Conservation (phyloP, 331 rosid genomes). For the Dryas integrifolia region DNA sequence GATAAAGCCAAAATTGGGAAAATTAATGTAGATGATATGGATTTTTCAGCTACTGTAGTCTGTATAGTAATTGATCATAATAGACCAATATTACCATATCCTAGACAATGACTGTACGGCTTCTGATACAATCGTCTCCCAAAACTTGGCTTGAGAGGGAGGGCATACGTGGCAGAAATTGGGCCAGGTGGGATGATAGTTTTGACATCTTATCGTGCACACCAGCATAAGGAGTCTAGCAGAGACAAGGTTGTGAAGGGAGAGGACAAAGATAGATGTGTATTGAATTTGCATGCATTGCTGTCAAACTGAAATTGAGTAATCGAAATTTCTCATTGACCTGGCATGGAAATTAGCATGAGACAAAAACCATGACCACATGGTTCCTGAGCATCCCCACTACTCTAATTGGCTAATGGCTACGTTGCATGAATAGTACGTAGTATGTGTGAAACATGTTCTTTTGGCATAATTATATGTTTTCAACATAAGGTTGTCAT, state of each 20-base stretch:
- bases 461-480: neutral
- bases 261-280: conserved; percentile 34
- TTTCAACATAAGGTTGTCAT: conserved; percentile 21
- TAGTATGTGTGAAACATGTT: neutral
- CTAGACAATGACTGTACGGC: conserved; percentile 5
- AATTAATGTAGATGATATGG: neutral
- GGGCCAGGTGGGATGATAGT: conserved; percentile 3
- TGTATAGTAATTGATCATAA: neutral
- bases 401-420: neutral
- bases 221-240: neutral
- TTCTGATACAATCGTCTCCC: neutral
- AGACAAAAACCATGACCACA: conserved; percentile 17
- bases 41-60: neutral
- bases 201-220: conserved; percentile 8
- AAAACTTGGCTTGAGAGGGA: neutral
- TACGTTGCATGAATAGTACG: neutral
- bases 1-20: conserved; percentile 7
- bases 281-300: conserved; percentile 11
- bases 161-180: neutral
- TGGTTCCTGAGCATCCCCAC: conserved; percentile 17
- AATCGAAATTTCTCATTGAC: conserved; percentile 34
- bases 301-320: conserved; percentile 33
- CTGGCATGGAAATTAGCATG: conserved; percentile 20
- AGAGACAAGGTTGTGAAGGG: conserved; percentile 11
- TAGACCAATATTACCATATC: neutral